Evolutionary conservation across 2,329 filamentous ascomycete species (phyloP), one percentile per base, ranked within the genome.

Genomic region (Pseudogymnoascus sp.): DNA sequence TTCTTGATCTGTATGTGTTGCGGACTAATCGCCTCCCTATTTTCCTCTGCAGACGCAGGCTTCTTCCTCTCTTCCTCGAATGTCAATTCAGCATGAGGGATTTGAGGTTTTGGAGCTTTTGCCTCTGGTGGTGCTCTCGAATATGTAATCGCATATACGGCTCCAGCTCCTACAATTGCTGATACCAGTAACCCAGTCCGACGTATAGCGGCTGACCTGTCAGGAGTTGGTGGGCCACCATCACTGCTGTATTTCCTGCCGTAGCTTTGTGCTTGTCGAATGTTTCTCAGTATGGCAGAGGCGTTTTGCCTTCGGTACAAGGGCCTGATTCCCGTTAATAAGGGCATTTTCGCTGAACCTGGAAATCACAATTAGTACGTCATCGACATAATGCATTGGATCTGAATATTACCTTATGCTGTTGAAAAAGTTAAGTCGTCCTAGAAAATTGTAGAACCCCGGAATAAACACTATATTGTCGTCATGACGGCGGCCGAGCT

Each of bases 1-100:
- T 84, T 85, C 77, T 90, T 91, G 64, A 96, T 89, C 77, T 97
- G 93, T 5, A 91, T 77, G 76, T 96, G 91, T 73, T 96, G 91
- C 10, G 89, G 90, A 72, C 89, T 93, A 69, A 96, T 85, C 63
- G 89, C 76, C 63, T 92, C 89, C 63, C 89, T 78, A 66, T 87
- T 87, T 67, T 91, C 87, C 73, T 92, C 90, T 67, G 85, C 85
- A 5, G 85, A 86, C 1, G 77, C 74, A 23, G 80, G 78, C 65
- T 81, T 79, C 66, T 77, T 79, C 63, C 86, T 80, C 23, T 84
- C 76, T 72, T 86, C 82, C 75, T 95, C 90, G 66, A 91, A 89
- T 64, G 84, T 78, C 42, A 91, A 71, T 62, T 87, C 80, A 0
- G 82, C 82, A 69, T 66, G 69, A 21, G 68, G 63, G n/a, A 60